phyloP scores from a whole-genome alignment of 257 asterid genomes.

The Solanum pinnatisectum region DNA sequence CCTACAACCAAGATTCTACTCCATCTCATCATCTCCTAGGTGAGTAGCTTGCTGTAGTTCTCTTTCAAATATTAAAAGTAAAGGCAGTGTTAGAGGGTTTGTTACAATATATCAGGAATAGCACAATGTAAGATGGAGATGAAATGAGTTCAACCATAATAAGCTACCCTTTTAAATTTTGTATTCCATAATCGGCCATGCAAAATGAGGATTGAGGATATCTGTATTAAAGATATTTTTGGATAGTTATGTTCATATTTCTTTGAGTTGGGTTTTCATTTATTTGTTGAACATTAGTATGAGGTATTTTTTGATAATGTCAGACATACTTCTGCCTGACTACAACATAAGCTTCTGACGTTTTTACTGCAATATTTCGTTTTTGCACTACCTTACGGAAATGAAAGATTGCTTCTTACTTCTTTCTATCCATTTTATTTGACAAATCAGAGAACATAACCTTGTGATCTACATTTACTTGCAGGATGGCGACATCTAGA shows the following conservation, averaged over 20 bases:
- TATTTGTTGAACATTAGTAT: not conserved
- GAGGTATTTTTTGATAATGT: not conserved
- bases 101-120: not conserved
- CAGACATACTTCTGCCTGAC: not conserved
- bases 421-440: not conserved
- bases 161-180: not conserved
- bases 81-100: not conserved
- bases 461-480: not conserved
- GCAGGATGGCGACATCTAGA: conserved; percentile 67
- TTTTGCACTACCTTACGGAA: not conserved
- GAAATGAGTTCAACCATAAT: not conserved
- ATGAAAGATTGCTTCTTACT: not conserved
- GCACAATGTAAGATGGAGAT: not conserved
- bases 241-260: not conserved
- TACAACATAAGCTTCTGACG: not conserved
- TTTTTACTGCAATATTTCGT: not conserved
- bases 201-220: not conserved
- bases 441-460: not conserved
- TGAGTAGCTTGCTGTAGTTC: conserved; percentile 13
- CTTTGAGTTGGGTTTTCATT: not conserved
- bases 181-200: not conserved
- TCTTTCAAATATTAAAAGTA: not conserved
- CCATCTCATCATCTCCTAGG: conserved; percentile 96
- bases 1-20: conserved; percentile 89
- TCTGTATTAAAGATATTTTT: not conserved